phyloP scores from a whole-genome alignment of 176 grass and related monocot species.

The Elaeis guineensis region DNA sequence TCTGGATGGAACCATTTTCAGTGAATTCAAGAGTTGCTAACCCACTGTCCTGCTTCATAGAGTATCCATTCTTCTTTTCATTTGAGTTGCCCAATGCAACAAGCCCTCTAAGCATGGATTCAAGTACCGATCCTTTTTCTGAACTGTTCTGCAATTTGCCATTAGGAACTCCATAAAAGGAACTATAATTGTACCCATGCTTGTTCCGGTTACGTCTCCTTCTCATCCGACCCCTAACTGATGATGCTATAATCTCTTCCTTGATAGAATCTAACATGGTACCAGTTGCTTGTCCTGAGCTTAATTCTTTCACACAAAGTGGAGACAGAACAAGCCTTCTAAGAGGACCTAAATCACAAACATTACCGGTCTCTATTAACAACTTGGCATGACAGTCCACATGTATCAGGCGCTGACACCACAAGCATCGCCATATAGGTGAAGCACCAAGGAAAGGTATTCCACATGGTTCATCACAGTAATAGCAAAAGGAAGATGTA shows the following conservation, averaged over 20 bases:
- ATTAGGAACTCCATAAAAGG: not conserved
- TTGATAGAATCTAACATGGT: conserved; percentile 55
- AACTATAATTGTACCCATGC: conserved; percentile 23
- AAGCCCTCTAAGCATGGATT: conserved; percentile 40
- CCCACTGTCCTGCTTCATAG: conserved; percentile 3
- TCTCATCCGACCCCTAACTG: conserved; percentile 36
- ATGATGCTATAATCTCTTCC: conserved; percentile 33
- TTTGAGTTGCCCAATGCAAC: conserved; percentile 36
- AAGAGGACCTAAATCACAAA: conserved; percentile 60
- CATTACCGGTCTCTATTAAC: conserved; percentile 41
- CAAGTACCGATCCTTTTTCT: conserved; percentile 27
- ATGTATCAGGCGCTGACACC: conserved; percentile 81
- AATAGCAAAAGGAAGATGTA: conserved; percentile 59
- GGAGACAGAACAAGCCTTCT: conserved; percentile 68
- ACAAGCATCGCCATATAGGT: conserved; percentile 83
- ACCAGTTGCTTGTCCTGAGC: conserved; percentile 22
- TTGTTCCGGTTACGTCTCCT: conserved; percentile 41
- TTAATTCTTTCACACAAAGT: conserved; percentile 61
- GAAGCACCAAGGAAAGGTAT: conserved; percentile 68
- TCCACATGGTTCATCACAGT: conserved; percentile 64
- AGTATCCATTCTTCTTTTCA: conserved; percentile 29
- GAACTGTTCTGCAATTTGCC: conserved; percentile 21
- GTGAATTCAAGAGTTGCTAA: conserved; percentile 26
- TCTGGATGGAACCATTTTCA: conserved; percentile 29
- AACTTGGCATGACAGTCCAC: conserved; percentile 74